Conservation (phyloP, 2,329 filamentous ascomycete species). For the Lomentospora prolificans region DNA sequence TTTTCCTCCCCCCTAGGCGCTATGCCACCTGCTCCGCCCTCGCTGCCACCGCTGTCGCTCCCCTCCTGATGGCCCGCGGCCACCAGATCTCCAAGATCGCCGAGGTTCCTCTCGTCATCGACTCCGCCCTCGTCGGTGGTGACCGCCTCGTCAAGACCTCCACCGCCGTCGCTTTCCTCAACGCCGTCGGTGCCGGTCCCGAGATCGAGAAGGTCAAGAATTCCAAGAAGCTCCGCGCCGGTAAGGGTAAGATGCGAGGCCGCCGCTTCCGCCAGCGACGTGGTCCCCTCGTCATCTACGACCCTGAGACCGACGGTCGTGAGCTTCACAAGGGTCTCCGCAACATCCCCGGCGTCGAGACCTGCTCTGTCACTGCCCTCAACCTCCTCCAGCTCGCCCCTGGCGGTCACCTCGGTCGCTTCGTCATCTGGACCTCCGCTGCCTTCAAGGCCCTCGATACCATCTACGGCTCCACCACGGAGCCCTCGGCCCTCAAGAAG, state of each 20-base stretch:
- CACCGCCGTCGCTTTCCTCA: slow-evolving; percentile 75
- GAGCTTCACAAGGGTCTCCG: slow-evolving; percentile 90
- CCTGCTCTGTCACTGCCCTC: slow-evolving; percentile 81
- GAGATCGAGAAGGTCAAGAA: slow-evolving; percentile 94
- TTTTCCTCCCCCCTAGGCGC: slow-evolving; percentile 49
- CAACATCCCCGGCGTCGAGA: slow-evolving; percentile 98
- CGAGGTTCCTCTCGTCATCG: slow-evolving; percentile 94
- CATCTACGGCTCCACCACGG: slow-evolving; percentile 91
- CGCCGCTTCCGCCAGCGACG: slow-evolving; percentile 96
- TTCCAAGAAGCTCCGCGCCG: slow-evolving; percentile 93
- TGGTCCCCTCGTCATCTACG: slow-evolving; percentile 95
- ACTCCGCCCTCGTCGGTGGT: slow-evolving; percentile 78
- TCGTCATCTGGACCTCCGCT: slow-evolving; percentile 97
- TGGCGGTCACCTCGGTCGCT: slow-evolving; percentile 96
- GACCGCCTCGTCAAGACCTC: slow-evolving; percentile 80
- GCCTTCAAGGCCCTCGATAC: slow-evolving; percentile 94
- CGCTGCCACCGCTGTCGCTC: slow-evolving; percentile 88
- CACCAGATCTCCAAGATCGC: slow-evolving; percentile 88
- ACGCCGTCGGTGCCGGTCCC: slow-evolving; percentile 78
- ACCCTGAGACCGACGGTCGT: slow-evolving; percentile 90
- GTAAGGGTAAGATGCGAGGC: slow-evolving; percentile 97
- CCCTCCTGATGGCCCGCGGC: slow-evolving; percentile 92
- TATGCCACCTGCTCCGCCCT: slow-evolving; percentile 97
- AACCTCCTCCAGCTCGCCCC: slow-evolving; percentile 99
- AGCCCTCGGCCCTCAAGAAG: slow-evolving; percentile 89